These are phyloP conservation scores for Salix exigua DNA, from an alignment of 345 rosid genomes.

Conservation along the genomic window DNA sequence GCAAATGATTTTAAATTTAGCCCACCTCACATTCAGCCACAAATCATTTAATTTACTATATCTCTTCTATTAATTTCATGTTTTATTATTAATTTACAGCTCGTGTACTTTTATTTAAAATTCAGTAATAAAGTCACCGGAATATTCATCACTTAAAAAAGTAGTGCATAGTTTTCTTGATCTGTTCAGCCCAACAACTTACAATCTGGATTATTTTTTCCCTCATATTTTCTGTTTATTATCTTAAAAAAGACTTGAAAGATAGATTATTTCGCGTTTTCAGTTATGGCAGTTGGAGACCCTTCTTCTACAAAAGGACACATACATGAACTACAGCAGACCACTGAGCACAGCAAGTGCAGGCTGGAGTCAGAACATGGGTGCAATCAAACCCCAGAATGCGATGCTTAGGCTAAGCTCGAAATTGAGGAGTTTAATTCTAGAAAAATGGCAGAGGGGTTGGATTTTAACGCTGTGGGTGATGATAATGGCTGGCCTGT, in stretches of 20 bases:
- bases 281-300: constrained; percentile 98
- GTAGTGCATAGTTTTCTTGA: no score
- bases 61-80: not conserved
- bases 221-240: no score
- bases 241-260: no score
- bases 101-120: no score
- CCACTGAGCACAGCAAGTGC: constrained; percentile 75
- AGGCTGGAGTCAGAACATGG: constrained; percentile 58
- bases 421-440: constrained; percentile 43
- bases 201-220: not conserved
- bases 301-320: constrained; percentile 74
- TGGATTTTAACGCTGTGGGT: constrained; percentile 76
- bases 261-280: not conserved
- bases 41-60: no score
- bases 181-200: not conserved
- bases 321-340: constrained; percentile 88
- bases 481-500: constrained; percentile 55
- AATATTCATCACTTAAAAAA: no score
- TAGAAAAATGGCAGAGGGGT: constrained; percentile 81
- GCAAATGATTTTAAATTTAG: not conserved
- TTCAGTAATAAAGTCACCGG: not conserved
- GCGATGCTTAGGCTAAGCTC: constrained; percentile 32
- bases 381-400: constrained; percentile 38
- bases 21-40: not conserved
- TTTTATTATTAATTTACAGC: no score